Evolutionary conservation across 768 basidiomycete species (phyloP), one percentile per base, ranked within the genome.

Genomic region (Phaeotremella skinneri): DNA sequence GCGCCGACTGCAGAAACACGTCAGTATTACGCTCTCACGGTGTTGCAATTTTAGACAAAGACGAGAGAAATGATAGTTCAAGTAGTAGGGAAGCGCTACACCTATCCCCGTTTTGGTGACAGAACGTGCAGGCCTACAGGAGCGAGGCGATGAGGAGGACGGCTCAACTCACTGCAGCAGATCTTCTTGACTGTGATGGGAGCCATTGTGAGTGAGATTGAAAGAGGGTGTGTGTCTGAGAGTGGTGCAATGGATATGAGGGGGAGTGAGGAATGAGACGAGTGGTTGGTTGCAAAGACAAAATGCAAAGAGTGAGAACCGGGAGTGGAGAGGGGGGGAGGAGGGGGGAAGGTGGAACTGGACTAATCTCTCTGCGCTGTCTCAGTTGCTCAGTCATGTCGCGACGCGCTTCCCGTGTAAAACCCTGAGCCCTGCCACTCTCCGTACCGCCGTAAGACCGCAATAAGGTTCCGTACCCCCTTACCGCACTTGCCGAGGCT

Each of bases 151-250:
- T 37, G 47, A 27, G 23, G 20, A 29, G 56, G 23, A 27, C 2
- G 29, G 23, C 37, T 49, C 58, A 55, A 85, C 89, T 77, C 72
- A 91, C 90, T 89, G 81, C 90, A 91, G 80, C 90, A 91, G 66
- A 91, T 88, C 75, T 86, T 90, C 64, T 83, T 82, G 67, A 91
- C 87, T 63, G 82, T 80, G 62, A 85, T 79, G 52, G 75, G 75
- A 55, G 76, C 73, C 76, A 77, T 76, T 59, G n/a, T 63, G 42
- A 21, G 39, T 23, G 50, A 30, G 31, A 29, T 5, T 31, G 2
- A 39, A 39, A n/a, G 9, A 39, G n/a, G 37, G 9, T 39, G n/a
- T 39, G 37, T 39, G 37, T 39, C 13, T 45, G 43, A 45, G 43
- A 13, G 23, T 43, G 47, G n/a, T n/a, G n/a, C n/a, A 52, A 58